Evolutionary conservation across 1,139 yeast species (phyloP), one percentile per base, ranked within the genome.

Genomic region (Suhomyces bolitotheri): DNA sequence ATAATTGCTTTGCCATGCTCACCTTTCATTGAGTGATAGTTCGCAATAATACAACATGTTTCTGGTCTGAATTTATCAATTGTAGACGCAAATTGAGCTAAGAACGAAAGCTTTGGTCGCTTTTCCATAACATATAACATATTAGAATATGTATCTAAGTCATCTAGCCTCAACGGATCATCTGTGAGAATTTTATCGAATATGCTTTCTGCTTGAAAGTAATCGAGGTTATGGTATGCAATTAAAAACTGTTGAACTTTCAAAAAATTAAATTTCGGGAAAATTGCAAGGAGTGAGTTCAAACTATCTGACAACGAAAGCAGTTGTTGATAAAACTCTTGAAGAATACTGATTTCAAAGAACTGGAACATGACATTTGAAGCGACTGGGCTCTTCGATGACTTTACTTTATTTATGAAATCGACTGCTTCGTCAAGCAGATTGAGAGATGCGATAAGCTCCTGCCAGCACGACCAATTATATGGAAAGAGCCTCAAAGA

Each of bases 401-500:
- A 28, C 31, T 56, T 60, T 16, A 79, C 53, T 37, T 64, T 64
- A 29, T 62, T 64, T 4, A 80, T 53, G 16, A 82, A 62, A 5
- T 58, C 56, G 9, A 70, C 41, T 0, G 87, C 84, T 37, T 83
- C 87, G 43, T 83, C 88, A 34, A 80, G 69, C 17, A 80, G 73
- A 4, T 75, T 63, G 13, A 89, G 60, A 34, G 94, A 81, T 3
- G 78, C 67, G 10, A 83, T 66, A 24, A 92, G 66, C 53, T 92
- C 97, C 43, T 76, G 74, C 97, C 97, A 94, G 40, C 95, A 86
- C 36, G 92, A 78, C 97, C 97, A 92, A 52, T 92, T 92, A 56
- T 74, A 85, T 0, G 97, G 96, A 49, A 82, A 88, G 17, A 73
- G 33, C 13, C 66, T 57, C 12, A 84, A 56, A 1, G 96, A 83